Percentiles rank a stretch among this genome's conserved stretches.
Conservation (phyloP, 129 eudicot species). For the Saussurea involucrata region DNA sequence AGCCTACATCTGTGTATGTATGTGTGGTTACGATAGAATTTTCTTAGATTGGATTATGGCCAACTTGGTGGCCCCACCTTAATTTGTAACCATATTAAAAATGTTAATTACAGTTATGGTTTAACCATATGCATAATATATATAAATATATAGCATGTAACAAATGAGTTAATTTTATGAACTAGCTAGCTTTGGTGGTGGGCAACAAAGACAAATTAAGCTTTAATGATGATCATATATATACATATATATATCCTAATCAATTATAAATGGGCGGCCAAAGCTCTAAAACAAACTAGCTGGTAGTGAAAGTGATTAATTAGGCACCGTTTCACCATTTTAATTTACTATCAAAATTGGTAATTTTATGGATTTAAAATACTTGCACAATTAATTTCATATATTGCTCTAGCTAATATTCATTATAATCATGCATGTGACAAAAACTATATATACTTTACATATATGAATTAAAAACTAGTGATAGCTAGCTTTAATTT, state of each 20-base stretch:
- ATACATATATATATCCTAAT: too few relatives aligned
- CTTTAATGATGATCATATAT: too few relatives aligned
- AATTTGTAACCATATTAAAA: not conserved
- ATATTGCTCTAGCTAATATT: not conserved
- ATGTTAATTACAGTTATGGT: not conserved
- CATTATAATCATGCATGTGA: not conserved
- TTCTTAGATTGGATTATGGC: conserved; percentile 20
- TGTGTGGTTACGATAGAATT: conserved; percentile 4
- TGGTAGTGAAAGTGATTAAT: not conserved
- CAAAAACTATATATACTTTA: not conserved
- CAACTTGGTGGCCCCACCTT: conserved; percentile 22
- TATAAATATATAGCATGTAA: too few relatives aligned
- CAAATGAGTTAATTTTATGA: too few relatives aligned
- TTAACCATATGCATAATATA: not conserved
- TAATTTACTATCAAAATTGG: not conserved
- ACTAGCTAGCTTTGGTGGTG: too few relatives aligned
- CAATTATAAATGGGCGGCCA: not conserved
- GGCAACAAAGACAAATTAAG: too few relatives aligned
- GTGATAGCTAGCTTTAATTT: not conserved
- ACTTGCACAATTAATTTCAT: not conserved
- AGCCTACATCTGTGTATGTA: not conserved
- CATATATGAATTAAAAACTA: too few relatives aligned
- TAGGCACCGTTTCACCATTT: not conserved
- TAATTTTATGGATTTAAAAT: not conserved
- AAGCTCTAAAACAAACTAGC: not conserved